A percentile compares a stretch with the other conserved stretches of the same genome.
Conservation (phyloP, 352 stramenopile genomes). For the Stephanocyclus meneghinianus region DNA sequence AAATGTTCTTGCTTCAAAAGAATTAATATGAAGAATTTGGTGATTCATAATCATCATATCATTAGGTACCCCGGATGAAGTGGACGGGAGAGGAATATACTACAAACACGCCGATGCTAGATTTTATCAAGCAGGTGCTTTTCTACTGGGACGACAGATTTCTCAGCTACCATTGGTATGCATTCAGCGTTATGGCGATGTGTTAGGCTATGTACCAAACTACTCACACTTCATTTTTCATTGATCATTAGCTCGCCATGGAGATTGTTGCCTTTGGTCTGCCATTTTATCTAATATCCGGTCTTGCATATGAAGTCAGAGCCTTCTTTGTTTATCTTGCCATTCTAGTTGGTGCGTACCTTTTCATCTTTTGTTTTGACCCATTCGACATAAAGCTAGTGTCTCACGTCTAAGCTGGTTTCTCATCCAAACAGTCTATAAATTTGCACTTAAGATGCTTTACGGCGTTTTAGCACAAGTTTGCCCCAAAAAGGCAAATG, state of each 20-base stretch:
- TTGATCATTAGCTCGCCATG: slow-evolving; percentile 33
- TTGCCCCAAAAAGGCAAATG: slow-evolving; percentile 57
- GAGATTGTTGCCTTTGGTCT: slow-evolving; percentile 63
- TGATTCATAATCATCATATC: too few species aligned
- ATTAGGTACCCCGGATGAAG: slow-evolving; percentile 48
- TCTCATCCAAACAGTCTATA: slow-evolving; percentile 28
- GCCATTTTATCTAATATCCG: slow-evolving; percentile 60
- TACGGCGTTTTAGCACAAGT: slow-evolving; percentile 49
- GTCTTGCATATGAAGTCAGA: slow-evolving; percentile 40
- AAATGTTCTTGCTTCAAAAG: too few species aligned
- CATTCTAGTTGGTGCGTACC: slow-evolving; percentile 50
- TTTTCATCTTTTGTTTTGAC: background rate
- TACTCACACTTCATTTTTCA: background rate
- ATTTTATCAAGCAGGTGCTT: slow-evolving; percentile 63
- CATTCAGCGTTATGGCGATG: background rate
- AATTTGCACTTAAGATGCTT: slow-evolving; percentile 56
- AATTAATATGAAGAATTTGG: too few species aligned
- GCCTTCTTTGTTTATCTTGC: slow-evolving; percentile 60
- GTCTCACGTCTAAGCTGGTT: background rate
- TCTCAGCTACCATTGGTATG: slow-evolving; percentile 42
- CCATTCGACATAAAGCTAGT: background rate
- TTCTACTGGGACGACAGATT: slow-evolving; percentile 55
- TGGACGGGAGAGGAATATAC: slow-evolving; percentile 60
- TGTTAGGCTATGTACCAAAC: slow-evolving; percentile 6
- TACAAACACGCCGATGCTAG: slow-evolving; percentile 75